Evolutionary conservation across 2,329 filamentous ascomycete genomes (phyloP), one percentile per base, ranked within the genome.

Genomic region (Aspergillus phoenicis): DNA sequence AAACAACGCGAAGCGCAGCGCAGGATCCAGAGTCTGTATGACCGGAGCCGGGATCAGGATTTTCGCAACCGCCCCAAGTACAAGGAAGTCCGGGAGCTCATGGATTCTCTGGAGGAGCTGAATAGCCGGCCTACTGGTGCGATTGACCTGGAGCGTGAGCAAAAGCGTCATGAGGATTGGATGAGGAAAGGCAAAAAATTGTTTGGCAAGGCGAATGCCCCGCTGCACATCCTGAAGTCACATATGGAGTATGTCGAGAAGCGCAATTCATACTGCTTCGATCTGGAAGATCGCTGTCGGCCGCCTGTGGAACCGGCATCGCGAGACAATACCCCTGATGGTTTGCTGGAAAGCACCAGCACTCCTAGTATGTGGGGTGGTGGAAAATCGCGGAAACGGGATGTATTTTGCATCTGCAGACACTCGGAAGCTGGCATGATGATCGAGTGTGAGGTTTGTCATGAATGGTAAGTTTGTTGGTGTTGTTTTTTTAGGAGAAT

Each of bases 361-460:
- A 61, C 57, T 17, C 67, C 65, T 13, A 75, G 68, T 45, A 68
- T 72, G 60, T 78, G 76, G 74, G 71, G 71, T 49, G 71, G 73
- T 39, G 75, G 69, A 82, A 89, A 69, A 84, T 90, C 69, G 59
- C 75, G 73, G 58, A 82, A 85, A 82, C 73, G 87, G 80, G 93
- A 98, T 73, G 94, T 98, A 0, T 99, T 98, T 75, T 99, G 95
- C 77, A 97, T 99, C 67, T 99, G 95, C 78, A 88, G 95, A 62
- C 91, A 89, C 64, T 87, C 92, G 6, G 95, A 99, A 77, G 93
- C 94, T 39, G 95, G 95, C 55, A 96, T 98, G 90, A 99, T 99
- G 95, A 98, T 99, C 70, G 95, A 99, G 78, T 99, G 95, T 75
- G 95, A 98, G 75, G 83, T 97, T 41, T 99, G 95, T 77, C 94